These are phyloP conservation scores for Ceratonia siliqua DNA, from an alignment of 306 rosid species.

Conservation along the genomic window DNA sequence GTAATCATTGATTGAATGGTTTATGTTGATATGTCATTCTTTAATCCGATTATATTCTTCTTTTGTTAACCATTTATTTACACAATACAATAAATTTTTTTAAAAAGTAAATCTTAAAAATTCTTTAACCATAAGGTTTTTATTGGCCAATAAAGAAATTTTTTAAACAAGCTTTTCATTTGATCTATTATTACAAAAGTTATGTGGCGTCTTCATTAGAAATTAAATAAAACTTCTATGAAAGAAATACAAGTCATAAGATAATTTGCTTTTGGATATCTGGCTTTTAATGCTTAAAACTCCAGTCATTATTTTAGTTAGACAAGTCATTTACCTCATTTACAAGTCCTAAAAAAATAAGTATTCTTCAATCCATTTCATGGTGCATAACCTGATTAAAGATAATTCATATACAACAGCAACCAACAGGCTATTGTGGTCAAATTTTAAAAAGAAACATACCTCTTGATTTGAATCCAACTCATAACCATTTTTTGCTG, in stretches of 20 bases:
- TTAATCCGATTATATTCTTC: not conserved
- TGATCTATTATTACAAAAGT: not conserved
- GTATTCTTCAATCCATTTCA: not conserved
- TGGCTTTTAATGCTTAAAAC: not conserved
- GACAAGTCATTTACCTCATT: not conserved
- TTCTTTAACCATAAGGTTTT: not conserved
- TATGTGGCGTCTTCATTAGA: not conserved
- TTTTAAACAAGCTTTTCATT: not conserved
- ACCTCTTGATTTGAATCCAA: constrained; percentile 99
- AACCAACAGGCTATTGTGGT: constrained; percentile 18
- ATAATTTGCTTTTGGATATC: not conserved
- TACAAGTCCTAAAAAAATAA: not conserved
- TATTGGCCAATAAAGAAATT: not conserved
- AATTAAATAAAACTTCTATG: not conserved
- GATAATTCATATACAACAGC: not conserved
- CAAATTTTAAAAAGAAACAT: constrained; percentile 37
- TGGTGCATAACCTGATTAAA: not conserved
- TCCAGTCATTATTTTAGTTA: not conserved
- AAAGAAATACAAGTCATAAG: not conserved
- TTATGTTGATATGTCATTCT: not conserved
- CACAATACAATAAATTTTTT: not conserved
- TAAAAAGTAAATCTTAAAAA: not conserved
- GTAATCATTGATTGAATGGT: not conserved
- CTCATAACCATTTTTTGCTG: constrained; percentile 96
- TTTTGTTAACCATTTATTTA: not conserved